These are phyloP conservation scores for Penicillium roqueforti DNA, from an alignment of 495 filamentous ascomycete species.

Conservation along the genomic window DNA sequence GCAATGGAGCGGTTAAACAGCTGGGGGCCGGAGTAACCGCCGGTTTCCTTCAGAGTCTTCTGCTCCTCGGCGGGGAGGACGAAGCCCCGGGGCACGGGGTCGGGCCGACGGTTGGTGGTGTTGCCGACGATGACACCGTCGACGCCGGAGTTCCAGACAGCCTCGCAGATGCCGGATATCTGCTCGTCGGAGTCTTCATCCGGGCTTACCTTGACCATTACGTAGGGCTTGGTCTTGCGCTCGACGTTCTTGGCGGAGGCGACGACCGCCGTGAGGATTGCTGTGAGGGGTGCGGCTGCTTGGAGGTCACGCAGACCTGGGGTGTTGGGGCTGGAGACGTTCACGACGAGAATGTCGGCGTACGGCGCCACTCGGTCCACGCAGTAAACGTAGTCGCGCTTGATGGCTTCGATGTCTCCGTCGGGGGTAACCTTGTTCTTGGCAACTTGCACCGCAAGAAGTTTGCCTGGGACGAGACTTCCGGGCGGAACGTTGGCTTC, in stretches of 20 bases:
- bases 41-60: slow-evolving; percentile 64
- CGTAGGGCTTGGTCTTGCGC: slow-evolving; percentile 68
- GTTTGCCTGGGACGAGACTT: slow-evolving; percentile 63
- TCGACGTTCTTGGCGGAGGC: slow-evolving; percentile 62
- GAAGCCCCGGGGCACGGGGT: slow-evolving; percentile 60
- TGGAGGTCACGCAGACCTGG: slow-evolving; percentile 84
- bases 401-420: slow-evolving; percentile 76
- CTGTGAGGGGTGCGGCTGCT: slow-evolving; percentile 71
- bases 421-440: slow-evolving; percentile 92
- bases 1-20: slow-evolving; percentile 72
- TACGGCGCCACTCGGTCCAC: slow-evolving; percentile 76
- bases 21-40: slow-evolving; percentile 86
- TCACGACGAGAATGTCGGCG: slow-evolving; percentile 92
- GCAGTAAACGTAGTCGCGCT: slow-evolving; percentile 79
- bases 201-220: slow-evolving; percentile 97
- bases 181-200: slow-evolving; percentile 84
- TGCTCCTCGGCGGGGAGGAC: slow-evolving; percentile 63
- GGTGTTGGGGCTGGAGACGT: slow-evolving; percentile 94
- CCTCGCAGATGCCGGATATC: slow-evolving; percentile 80
- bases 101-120: slow-evolving; percentile 79
- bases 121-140: slow-evolving; percentile 98
- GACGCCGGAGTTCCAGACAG: slow-evolving; percentile 77
- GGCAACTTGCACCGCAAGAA: slow-evolving; percentile 92
- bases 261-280: slow-evolving; percentile 77
- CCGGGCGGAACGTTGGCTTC: slow-evolving; percentile 64